Evolutionary conservation across 1,284 basidiomycete species (phyloP).

Genomic region (Phellinidium pouzarii): DNA sequence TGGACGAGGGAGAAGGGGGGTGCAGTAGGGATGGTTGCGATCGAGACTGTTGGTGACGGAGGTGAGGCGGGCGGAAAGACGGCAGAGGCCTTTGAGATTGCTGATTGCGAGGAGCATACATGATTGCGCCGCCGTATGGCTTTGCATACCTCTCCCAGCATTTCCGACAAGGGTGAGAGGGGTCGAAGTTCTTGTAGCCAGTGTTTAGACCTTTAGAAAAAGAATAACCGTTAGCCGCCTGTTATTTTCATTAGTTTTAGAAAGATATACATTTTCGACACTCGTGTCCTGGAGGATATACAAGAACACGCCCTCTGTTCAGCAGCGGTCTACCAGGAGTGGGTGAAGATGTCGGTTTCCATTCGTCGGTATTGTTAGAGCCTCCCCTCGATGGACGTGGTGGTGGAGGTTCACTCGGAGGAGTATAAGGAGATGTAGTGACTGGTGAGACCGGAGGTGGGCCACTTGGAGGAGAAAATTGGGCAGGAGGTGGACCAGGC

Average conservation of each 20-base stretch:
- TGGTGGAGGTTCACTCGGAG: slow-evolving; percentile 26
- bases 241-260: not conserved
- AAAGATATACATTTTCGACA: slow-evolving; percentile 56
- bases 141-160: slow-evolving; percentile 66
- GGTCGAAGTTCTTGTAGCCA: slow-evolving; percentile 65
- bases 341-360: slow-evolving; percentile 54
- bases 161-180: slow-evolving; percentile 54
- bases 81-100: slow-evolving; percentile 37
- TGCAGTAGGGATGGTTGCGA: slow-evolving; percentile 17
- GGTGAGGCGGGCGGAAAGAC: slow-evolving; percentile 24
- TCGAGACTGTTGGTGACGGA: slow-evolving; percentile 14
- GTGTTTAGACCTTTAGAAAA: slow-evolving; percentile 51
- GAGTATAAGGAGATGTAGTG: slow-evolving; percentile 21
- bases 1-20: slow-evolving; percentile 19
- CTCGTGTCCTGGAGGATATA: slow-evolving; percentile 55
- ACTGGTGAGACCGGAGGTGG: not conserved
- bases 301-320: slow-evolving; percentile 48
- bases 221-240: not conserved
- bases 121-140: slow-evolving; percentile 50
- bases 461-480: not conserved
- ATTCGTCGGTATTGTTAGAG: slow-evolving; percentile 35
- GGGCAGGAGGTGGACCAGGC: slow-evolving; percentile 20
- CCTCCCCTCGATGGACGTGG: slow-evolving; percentile 22
- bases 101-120: slow-evolving; percentile 42
- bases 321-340: slow-evolving; percentile 60